These are phyloP conservation scores for Hordeum pubiflorum DNA, from an alignment of 202 grass and related monocot genomes.

Conservation along the genomic window DNA sequence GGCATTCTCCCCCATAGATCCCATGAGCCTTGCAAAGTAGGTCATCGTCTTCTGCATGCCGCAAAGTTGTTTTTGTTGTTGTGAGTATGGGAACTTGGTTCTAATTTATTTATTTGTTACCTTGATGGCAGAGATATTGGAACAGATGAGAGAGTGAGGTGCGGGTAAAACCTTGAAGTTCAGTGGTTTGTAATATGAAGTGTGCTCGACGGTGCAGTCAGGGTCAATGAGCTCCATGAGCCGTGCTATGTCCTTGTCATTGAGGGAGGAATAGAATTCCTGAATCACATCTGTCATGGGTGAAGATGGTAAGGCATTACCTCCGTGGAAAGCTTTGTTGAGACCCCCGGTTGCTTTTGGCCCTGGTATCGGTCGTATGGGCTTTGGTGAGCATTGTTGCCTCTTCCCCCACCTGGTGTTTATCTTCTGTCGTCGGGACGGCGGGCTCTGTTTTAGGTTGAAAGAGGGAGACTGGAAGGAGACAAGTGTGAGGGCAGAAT, in stretches of 20 bases:
- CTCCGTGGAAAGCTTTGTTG: constrained; percentile 10
- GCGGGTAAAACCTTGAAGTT: constrained; percentile 42
- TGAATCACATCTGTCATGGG: constrained; percentile 35
- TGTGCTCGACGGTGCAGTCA: constrained; percentile 51
- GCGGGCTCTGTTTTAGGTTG: constrained; percentile 1
- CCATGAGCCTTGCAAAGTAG: constrained; percentile 55
- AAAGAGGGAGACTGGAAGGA: constrained; percentile 26
- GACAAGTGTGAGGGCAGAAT: constrained; percentile 11
- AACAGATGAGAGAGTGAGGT: constrained; percentile 2
- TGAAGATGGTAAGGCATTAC: constrained; percentile 25
- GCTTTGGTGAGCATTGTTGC: constrained; percentile 1
- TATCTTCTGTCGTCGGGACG: not conserved
- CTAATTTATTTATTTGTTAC: not conserved
- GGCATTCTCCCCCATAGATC: constrained; percentile 60
- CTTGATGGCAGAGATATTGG: not conserved
- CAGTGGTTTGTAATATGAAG: constrained; percentile 49
- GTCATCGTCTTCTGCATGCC: constrained; percentile 38
- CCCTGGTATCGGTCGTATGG: constrained; percentile 8
- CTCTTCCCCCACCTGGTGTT: not conserved
- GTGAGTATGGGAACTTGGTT: not conserved
- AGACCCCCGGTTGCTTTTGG: constrained; percentile 12
- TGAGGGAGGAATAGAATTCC: constrained; percentile 62
- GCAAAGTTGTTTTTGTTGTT: not conserved
- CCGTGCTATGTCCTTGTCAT: constrained; percentile 48
- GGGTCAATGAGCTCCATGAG: constrained; percentile 48